Base-by-base conservation (phyloP, 768 basidiomycete species). In the Xerocomellus chrysenteron region DNA sequence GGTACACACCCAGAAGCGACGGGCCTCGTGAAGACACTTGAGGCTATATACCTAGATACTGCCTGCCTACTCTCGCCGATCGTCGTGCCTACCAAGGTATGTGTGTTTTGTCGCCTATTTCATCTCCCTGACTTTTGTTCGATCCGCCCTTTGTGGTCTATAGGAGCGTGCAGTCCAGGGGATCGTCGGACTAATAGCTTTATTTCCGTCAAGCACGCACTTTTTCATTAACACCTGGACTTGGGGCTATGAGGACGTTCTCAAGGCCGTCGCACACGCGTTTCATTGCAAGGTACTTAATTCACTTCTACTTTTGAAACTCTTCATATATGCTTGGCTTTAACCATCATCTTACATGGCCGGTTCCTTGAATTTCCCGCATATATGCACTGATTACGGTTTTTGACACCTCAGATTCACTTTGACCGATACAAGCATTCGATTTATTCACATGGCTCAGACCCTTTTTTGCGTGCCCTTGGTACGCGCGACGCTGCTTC, bases 211-310 rank as follows among this genome's bases (percentile, higher is more conserved):
- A 0, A 74, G 79, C 5, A 86, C 86, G 0, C 77, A 83, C 52
- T 97, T 98, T 74, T 98, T 90, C 74, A 78, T 99, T 55, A 96
- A 97, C 66, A 68, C 83, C 0, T 99, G 96, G 96, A 96, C 95
- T 0, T 95, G 90, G 87, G 96, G 96, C 1, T 98, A 97, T 68
- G 96, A 99, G 71, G 92, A 94, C 54, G 75, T 95, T 14, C 75
- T 97, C 30, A 91, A 92, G 64, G 90, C 80, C 0, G 74, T 98
- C 9, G 81, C 88, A 3, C 73, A 77, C 3, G 75, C 78, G 1
- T 98, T 96, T 64, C 77, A 82, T 35, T 75, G 79, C 51, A 78
- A 82, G 74, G 90, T 88, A 60, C 14, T 21, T 24, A 2, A 1
- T 42, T 51, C 14, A 10, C 10, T 48, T 50, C 7, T 32, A 44